These are phyloP conservation scores for Colletotrichum musae DNA, from an alignment of 2,329 filamentous ascomycete species.

Conservation along the genomic window DNA sequence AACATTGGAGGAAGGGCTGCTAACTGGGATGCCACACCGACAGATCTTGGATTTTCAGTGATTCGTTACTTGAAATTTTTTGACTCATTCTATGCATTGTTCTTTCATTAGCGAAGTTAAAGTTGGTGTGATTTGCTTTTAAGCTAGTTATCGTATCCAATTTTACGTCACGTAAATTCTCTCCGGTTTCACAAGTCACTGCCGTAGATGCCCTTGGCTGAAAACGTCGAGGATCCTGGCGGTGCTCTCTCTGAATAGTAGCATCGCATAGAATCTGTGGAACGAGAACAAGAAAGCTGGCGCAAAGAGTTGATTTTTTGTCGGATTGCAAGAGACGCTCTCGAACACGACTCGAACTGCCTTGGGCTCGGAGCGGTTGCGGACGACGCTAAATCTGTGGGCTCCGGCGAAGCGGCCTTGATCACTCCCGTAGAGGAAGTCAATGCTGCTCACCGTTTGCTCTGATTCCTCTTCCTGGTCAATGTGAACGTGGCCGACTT, in stretches of 20 bases:
- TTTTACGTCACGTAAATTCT: no score
- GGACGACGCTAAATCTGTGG: constrained; percentile 48
- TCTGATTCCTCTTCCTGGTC: not conserved
- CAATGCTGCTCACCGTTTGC: constrained; percentile 45
- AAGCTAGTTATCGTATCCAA: no score
- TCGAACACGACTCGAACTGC: constrained; percentile 41
- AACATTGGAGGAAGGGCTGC: no score
- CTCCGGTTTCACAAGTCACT: no score
- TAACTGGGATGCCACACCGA: no score
- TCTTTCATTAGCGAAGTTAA: no score
- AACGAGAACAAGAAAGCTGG: constrained; percentile 43
- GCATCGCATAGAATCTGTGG: constrained; percentile 45
- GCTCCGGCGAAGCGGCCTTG: constrained; percentile 46
- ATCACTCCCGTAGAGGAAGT: constrained; percentile 49
- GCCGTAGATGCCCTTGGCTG: not conserved
- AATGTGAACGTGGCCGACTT: constrained; percentile 43
- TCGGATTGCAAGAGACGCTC: constrained; percentile 47
- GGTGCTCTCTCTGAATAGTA: constrained; percentile 47
- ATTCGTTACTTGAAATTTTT: no score
- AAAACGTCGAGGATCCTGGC: constrained; percentile 35
- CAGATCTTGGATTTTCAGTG: no score
- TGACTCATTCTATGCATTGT: no score
- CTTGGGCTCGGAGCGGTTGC: constrained; percentile 8
- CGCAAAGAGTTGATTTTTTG: constrained; percentile 37
- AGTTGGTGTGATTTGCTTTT: no score